Percentiles rank a stretch among this genome's conserved stretches.
Evolutionary conservation across 352 stramenopile genomes (phyloP).

Genomic region (Pythium folliculosum): DNA sequence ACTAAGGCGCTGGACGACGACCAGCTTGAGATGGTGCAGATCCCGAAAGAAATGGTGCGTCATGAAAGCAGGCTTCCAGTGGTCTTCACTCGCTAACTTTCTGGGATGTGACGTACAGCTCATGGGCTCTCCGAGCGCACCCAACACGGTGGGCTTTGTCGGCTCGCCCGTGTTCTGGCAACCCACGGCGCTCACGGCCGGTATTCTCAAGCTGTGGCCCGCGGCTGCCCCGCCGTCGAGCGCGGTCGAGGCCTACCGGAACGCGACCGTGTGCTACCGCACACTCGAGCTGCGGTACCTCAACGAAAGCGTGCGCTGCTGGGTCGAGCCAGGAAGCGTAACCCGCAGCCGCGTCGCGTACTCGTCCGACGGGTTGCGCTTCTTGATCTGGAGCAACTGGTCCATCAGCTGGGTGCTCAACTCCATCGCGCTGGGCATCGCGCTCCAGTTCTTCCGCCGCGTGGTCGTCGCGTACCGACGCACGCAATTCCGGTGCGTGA

Average conservation of each 20-base stretch:
- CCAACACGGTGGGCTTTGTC: background rate
- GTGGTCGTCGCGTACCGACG: conserved; percentile 26
- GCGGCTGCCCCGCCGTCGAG: conserved; percentile 3
- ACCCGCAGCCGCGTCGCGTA: conserved; percentile 28
- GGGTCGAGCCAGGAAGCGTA: conserved; percentile 35
- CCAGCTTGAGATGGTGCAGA: conserved; percentile 25
- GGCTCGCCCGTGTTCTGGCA: conserved; percentile 39
- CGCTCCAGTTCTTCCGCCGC: conserved; percentile 27
- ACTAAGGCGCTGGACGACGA: conserved; percentile 7
- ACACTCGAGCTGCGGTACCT: conserved; percentile 42
- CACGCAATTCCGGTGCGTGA: conserved; percentile 33
- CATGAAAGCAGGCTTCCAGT: too few species aligned
- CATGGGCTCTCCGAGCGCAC: conserved; percentile 27
- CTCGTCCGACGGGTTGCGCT: conserved; percentile 29
- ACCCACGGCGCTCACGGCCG: conserved; percentile 28
- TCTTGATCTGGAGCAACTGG: conserved; percentile 44
- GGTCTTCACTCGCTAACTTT: too few species aligned
- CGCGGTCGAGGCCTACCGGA: conserved; percentile 23
- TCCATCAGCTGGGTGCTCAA: conserved; percentile 46
- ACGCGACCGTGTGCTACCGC: conserved; percentile 34
- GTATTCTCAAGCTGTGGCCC: conserved; percentile 31
- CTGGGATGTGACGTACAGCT: conserved; percentile 10
- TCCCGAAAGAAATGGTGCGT: conserved; percentile 25
- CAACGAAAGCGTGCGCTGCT: conserved; percentile 40
- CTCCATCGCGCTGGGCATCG: conserved; percentile 32